Evolutionary conservation across 1,284 basidiomycete species (phyloP), one percentile per base, ranked within the genome.

Genomic region (Cystobasidium sp.): DNA sequence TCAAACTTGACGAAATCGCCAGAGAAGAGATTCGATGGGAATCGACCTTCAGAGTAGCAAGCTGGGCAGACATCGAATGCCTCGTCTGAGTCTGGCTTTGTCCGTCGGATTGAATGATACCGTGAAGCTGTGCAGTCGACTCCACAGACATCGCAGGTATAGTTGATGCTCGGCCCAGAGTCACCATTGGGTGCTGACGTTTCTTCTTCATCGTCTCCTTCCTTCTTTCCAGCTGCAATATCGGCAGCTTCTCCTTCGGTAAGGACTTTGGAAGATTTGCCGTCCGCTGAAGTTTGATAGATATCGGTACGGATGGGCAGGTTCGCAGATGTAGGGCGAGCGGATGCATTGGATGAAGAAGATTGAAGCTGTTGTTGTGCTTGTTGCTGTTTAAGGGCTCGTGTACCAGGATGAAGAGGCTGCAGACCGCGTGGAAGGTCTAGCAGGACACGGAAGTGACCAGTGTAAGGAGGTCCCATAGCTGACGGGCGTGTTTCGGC

Each of bases 351-450:
- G 20, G 55, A 20, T n/a, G 44, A 67, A 9, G 49, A 47, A 16
- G 66, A 52, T 18, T 52, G 74, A n/a, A 44, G 58, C 47, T 22
- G 63, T 55, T 24, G 51, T 44, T 31, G 31, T 31, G 31, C 31
- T 31, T 31, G 31, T 41, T 47, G 77, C 53, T 31, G 63, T 56
- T 86, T 65, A 1, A 73, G 53, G 37, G 91, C 88, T 39, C 83
- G 81, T 24, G 90, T 91, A 7, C 94, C 96, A 0, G 96, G 94
- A 82, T 99, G 96, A 24, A 97, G 86, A 31, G 96, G 97, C 81
- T 94, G 93, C 2, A 99, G 87, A 18, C 96, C 97, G 67, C 94
- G 91, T 16, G 97, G 97, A 0, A 96, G 96, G 82, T 99, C 97
- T 78, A 99, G 89, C 61, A 97, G 90, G 79, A 99, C 93, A 75